Conservation (phyloP, 2,329 filamentous ascomycete species). For the Pseudovirgaria hyperparasitica region DNA sequence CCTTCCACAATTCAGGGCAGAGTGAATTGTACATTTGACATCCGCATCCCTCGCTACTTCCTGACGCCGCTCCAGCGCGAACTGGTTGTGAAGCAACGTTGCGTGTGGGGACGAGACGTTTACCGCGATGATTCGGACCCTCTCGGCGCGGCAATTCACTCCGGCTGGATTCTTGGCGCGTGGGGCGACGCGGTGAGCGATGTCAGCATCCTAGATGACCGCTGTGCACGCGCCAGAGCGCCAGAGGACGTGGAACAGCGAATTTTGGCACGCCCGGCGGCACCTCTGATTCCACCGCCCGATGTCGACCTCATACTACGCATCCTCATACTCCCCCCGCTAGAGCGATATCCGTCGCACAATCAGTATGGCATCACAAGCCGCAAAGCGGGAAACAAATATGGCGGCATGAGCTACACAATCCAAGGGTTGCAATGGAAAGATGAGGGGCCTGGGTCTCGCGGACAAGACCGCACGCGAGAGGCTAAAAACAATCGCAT, state of each 20-base stretch:
- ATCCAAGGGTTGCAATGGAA: constrained; percentile 76
- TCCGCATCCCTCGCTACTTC: constrained; percentile 74
- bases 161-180: constrained; percentile 81
- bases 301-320: constrained; percentile 80
- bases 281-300: constrained; percentile 49
- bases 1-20: constrained; percentile 67
- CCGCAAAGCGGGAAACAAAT: constrained; percentile 60
- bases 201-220: constrained; percentile 47
- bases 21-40: constrained; percentile 72
- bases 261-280: constrained; percentile 25
- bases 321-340: constrained; percentile 64
- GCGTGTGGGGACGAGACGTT: constrained; percentile 85
- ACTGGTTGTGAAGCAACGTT: constrained; percentile 68
- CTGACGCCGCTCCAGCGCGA: constrained; percentile 58
- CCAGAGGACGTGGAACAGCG: constrained; percentile 31
- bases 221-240: constrained; percentile 32
- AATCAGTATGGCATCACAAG: constrained; percentile 73
- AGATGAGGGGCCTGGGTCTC: constrained; percentile 47
- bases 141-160: constrained; percentile 83
- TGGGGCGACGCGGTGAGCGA: constrained; percentile 75
- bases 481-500: constrained; percentile 23
- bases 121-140: constrained; percentile 96
- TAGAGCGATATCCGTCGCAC: constrained; percentile 64
- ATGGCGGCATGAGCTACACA: constrained; percentile 85
- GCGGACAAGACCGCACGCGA: constrained; percentile 24